These are phyloP conservation scores for Trametes coccinea DNA, from an alignment of 768 basidiomycete species.

Conservation along the genomic window DNA sequence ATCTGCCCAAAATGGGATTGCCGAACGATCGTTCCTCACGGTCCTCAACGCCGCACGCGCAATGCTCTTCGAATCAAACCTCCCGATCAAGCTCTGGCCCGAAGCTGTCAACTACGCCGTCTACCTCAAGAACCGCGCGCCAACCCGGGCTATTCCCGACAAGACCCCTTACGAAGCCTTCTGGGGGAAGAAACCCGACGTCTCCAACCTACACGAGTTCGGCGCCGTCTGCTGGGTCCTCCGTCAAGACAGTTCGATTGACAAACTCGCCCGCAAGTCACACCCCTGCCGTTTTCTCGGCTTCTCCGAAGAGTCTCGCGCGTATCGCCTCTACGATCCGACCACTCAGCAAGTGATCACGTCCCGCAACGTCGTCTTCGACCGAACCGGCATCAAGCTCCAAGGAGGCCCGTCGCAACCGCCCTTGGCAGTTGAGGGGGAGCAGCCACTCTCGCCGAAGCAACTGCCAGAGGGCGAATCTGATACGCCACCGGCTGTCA, in stretches of 20 bases:
- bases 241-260: not conserved
- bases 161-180: conserved; percentile 23
- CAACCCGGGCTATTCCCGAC: conserved; percentile 22
- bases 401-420: no score
- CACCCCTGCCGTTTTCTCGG: conserved; percentile 35
- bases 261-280: conserved; percentile 22
- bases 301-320: conserved; percentile 28
- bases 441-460: not conserved
- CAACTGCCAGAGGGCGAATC: not conserved
- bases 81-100: conserved; percentile 43
- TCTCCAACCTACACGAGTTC: conserved; percentile 15
- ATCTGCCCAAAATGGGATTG: conserved; percentile 29
- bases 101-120: conserved; percentile 37
- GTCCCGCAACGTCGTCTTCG: conserved; percentile 13
- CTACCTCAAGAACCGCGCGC: conserved; percentile 40
- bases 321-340: conserved; percentile 13
- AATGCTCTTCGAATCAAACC: conserved; percentile 24
- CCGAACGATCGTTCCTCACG: conserved; percentile 24
- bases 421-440: not conserved
- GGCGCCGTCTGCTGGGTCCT: conserved; percentile 22
- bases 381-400: no score
- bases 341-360: not conserved
- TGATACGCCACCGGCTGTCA: not conserved
- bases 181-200: conserved; percentile 24
- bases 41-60: not conserved